Percentiles rank a stretch among this genome's conserved stretches.
These are phyloP conservation scores for Candida ipomoeae DNA, from an alignment of 805 yeast species.

Conservation along the genomic window DNA sequence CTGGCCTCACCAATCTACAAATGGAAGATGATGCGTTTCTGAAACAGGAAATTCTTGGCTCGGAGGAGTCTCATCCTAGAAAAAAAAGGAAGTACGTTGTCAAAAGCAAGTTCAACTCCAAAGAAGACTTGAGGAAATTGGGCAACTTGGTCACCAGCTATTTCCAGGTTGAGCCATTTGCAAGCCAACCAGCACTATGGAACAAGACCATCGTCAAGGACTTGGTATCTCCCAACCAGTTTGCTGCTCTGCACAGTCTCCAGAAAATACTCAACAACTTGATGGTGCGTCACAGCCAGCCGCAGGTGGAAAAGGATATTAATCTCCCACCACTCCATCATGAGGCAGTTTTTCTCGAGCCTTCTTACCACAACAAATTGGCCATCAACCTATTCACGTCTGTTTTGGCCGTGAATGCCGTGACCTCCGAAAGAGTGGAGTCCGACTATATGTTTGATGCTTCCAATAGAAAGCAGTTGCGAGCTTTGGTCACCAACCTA, in stretches of 20 bases:
- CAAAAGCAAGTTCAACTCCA: constrained; percentile 46
- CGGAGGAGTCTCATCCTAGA: constrained; percentile 7
- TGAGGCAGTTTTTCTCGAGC: constrained; percentile 53
- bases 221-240: constrained; percentile 31
- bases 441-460: constrained; percentile 71
- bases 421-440: constrained; percentile 64
- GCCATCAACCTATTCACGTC: constrained; percentile 63
- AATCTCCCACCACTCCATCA: constrained; percentile 57
- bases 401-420: constrained; percentile 68
- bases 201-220: constrained; percentile 43
- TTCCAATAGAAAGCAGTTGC: constrained; percentile 47
- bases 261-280: constrained; percentile 41
- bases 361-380: constrained; percentile 58
- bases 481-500: constrained; percentile 55
- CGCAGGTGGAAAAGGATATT: constrained; percentile 53
- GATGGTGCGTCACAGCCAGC: constrained; percentile 53
- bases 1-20: constrained; percentile 59
- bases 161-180: constrained; percentile 58
- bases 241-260: constrained; percentile 42
- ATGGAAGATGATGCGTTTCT: constrained; percentile 28
- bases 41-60: constrained; percentile 2
- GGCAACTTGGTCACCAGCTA: constrained; percentile 52
- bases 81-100: constrained; percentile 39
- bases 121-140: constrained; percentile 49
- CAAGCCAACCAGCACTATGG: constrained; percentile 47